Conservation (phyloP, 495 filamentous ascomycete species). For the Elasticomyces elasticus region DNA sequence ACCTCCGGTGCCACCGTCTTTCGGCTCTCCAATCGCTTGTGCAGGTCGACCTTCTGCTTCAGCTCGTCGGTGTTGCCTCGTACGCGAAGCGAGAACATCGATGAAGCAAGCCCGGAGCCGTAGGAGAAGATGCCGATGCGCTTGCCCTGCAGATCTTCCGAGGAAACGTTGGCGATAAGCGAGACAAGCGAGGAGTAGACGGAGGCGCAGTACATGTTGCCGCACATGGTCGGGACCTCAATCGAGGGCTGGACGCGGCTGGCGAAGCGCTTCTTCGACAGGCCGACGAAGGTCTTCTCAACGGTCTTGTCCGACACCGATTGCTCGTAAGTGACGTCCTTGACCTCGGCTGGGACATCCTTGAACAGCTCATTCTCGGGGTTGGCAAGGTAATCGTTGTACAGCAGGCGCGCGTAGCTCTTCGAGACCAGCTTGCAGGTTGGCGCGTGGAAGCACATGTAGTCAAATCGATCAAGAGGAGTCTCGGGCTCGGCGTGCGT, state of each 20-base stretch:
- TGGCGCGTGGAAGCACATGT: slow-evolving; percentile 90
- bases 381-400: slow-evolving; percentile 86
- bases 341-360: slow-evolving; percentile 77
- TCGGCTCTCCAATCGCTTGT: slow-evolving; percentile 61
- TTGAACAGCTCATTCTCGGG: slow-evolving; percentile 69
- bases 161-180: slow-evolving; percentile 61
- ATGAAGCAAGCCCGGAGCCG: slow-evolving; percentile 82
- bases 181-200: slow-evolving; percentile 79
- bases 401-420: slow-evolving; percentile 87
- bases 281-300: slow-evolving; percentile 92
- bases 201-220: slow-evolving; percentile 98
- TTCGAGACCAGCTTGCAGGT: slow-evolving; percentile 97
- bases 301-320: slow-evolving; percentile 87
- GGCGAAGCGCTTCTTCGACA: slow-evolving; percentile 92
- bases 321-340: slow-evolving; percentile 70
- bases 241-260: slow-evolving; percentile 77
- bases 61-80: slow-evolving; percentile 68
- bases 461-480: slow-evolving; percentile 84
- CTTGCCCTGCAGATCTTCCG: slow-evolving; percentile 67
- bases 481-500: slow-evolving; percentile 49
- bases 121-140: slow-evolving; percentile 89
- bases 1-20: slow-evolving; percentile 67
- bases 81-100: slow-evolving; percentile 80
- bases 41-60: slow-evolving; percentile 67
- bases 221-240: slow-evolving; percentile 84